phyloP scores from a whole-genome alignment of 768 basidiomycete species.

The Suillus tomentosus region DNA sequence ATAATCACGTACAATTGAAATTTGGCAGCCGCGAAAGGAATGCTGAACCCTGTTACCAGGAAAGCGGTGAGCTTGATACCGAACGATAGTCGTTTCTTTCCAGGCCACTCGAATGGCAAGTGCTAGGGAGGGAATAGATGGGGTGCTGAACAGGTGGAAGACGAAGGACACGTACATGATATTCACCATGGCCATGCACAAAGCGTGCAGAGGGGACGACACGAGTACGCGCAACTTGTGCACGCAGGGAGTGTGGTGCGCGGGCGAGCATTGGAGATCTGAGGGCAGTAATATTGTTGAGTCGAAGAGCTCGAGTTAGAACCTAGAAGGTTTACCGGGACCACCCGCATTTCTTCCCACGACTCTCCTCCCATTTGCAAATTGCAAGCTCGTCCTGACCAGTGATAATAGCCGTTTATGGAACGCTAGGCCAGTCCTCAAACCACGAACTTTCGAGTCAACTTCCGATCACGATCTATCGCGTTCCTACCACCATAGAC shows the following conservation, averaged over 20 bases:
- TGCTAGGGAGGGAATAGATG: conserved; percentile 39
- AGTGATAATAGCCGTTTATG: too few relatives aligned
- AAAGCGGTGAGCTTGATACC: conserved; percentile 34
- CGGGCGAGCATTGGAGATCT: conserved; percentile 43
- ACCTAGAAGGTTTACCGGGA: background rate
- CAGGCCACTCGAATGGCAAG: conserved; percentile 57
- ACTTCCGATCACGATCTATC: too few relatives aligned
- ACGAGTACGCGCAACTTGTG: conserved; percentile 36
- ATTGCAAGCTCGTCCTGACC: background rate
- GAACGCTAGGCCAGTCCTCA: too few relatives aligned
- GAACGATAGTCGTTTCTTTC: conserved; percentile 50
- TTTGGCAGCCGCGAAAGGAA: conserved; percentile 64
- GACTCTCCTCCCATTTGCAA: background rate
- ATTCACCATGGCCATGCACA: conserved; percentile 49
- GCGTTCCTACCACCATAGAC: too few relatives aligned
- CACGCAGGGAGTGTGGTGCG: conserved; percentile 44
- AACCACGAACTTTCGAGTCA: too few relatives aligned
- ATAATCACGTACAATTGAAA: conserved; percentile 60
- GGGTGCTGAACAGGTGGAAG: conserved; percentile 4
- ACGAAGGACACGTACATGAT: conserved; percentile 46
- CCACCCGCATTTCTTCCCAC: conserved; percentile 2
- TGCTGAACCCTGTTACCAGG: conserved; percentile 58
- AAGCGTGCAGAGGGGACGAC: conserved; percentile 39
- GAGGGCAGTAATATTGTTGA: background rate
- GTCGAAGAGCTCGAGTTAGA: background rate